Percentiles rank a stretch among this genome's conserved stretches.
These are phyloP conservation scores for Fistulifera pelliculosa DNA, from an alignment of 108 stramenopile genomes.

Conservation along the genomic window DNA sequence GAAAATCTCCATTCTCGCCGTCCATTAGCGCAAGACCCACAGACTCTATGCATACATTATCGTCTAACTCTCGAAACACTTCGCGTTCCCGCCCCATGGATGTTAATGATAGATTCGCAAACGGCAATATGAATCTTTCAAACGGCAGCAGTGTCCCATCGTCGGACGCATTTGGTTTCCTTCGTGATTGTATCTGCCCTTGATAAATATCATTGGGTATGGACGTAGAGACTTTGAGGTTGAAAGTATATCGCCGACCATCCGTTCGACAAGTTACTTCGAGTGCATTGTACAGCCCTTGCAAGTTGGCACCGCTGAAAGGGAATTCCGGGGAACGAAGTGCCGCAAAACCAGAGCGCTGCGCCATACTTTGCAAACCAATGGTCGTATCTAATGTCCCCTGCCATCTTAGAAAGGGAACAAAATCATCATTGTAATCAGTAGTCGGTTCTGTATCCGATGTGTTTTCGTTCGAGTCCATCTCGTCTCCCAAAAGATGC, in stretches of 20 bases:
- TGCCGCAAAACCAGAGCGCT: constrained; percentile 71
- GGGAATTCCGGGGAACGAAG: constrained; percentile 71
- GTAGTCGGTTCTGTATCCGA: neutral
- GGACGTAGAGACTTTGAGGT: constrained; percentile 55
- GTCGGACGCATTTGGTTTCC: constrained; percentile 1
- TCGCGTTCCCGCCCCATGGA: constrained; percentile 44
- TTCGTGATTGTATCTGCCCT: constrained; percentile 39
- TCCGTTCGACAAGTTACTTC: constrained; percentile 75
- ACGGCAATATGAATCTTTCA: constrained; percentile 42
- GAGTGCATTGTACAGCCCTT: constrained; percentile 57
- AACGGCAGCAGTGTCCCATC: constrained; percentile 6
- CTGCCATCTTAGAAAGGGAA: constrained; percentile 73
- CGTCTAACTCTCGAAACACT: constrained; percentile 56
- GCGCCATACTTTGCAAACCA: constrained; percentile 27
- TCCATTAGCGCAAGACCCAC: constrained; percentile 81
- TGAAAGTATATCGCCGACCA: constrained; percentile 66
- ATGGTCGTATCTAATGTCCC: constrained; percentile 56
- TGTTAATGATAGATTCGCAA: constrained; percentile 58
- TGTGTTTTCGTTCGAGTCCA: neutral
- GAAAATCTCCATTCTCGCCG: constrained; percentile 67
- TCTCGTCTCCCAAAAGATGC: constrained; percentile 8
- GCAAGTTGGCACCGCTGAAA: constrained; percentile 50
- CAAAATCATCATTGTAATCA: neutral
- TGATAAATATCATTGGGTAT: constrained; percentile 81
- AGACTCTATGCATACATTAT: constrained; percentile 44